phyloP scores from a whole-genome alignment of 345 rosid species.

The Sisymbrium irio region DNA sequence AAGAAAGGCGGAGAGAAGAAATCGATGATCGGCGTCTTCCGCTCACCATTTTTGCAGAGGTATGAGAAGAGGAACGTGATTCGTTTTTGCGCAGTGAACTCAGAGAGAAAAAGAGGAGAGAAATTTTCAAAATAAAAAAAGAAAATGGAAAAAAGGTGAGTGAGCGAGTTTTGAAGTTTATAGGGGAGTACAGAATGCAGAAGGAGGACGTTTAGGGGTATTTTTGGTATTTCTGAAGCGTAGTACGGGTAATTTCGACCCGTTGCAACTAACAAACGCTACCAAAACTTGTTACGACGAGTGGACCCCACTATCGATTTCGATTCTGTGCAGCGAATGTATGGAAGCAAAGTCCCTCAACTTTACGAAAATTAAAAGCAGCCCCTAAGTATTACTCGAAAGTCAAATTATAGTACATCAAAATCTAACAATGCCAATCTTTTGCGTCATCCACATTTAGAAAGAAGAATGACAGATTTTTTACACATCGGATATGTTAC shows the following conservation, averaged over 20 bases:
- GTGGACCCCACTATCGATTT: conserved; percentile 19
- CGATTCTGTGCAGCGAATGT: neutral
- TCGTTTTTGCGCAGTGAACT: neutral
- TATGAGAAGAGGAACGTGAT: conserved; percentile 9
- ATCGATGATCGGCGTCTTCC: conserved; percentile 13
- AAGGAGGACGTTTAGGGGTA: neutral
- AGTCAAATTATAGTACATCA: neutral
- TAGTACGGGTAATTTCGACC: conserved; percentile 6
- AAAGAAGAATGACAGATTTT: neutral
- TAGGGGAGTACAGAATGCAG: neutral
- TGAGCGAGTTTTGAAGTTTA: neutral
- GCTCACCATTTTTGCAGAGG: conserved; percentile 50
- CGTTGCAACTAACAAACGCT: neutral
- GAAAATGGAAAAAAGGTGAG: conserved; percentile 22
- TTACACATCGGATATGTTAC: neutral
- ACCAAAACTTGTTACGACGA: conserved; percentile 1
- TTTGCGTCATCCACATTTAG: neutral
- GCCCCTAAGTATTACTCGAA: neutral
- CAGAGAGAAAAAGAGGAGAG: neutral
- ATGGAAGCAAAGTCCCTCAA: neutral
- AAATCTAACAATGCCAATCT: neutral
- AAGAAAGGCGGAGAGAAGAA: conserved; percentile 1
- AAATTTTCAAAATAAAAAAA: neutral
- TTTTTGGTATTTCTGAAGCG: neutral
- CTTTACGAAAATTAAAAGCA: neutral